phyloP scores from a whole-genome alignment of 331 rosid species.

The Pyrus hybrid region DNA sequence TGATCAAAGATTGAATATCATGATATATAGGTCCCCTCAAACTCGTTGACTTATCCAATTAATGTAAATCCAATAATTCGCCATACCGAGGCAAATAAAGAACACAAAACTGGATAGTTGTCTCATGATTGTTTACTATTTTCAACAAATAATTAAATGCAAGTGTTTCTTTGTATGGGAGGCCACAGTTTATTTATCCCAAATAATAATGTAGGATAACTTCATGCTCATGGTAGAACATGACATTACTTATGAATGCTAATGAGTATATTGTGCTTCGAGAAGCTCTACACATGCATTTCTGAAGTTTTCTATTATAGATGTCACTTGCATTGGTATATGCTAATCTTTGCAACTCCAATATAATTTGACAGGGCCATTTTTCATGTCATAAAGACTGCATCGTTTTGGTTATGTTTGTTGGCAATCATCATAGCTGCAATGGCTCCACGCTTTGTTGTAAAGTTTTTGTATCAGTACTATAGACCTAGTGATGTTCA shows the following conservation, averaged over 20 bases:
- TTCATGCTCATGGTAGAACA: too few relatives aligned
- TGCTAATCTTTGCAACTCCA: constrained; percentile 24
- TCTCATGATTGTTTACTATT: background rate
- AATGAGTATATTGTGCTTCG: background rate
- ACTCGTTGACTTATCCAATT: background rate
- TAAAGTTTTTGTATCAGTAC: constrained; percentile 47
- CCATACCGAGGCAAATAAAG: background rate
- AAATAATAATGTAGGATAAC: background rate
- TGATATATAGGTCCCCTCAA: background rate
- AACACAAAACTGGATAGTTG: background rate
- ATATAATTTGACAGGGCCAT: constrained; percentile 58
- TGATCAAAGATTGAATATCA: background rate
- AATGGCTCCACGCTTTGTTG: constrained; percentile 60
- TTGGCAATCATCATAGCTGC: constrained; percentile 48
- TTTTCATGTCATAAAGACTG: constrained; percentile 27
- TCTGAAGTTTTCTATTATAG: background rate
- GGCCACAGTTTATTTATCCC: background rate
- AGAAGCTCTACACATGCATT: background rate
- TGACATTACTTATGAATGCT: background rate
- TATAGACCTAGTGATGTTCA: constrained; percentile 66
- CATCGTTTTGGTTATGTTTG: constrained; percentile 66
- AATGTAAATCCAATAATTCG: background rate
- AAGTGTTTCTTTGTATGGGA: background rate
- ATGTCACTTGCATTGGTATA: background rate
- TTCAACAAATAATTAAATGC: background rate